phyloP scores from a whole-genome alignment of 176 grass and related monocot genomes.

The Phragmites australis region DNA sequence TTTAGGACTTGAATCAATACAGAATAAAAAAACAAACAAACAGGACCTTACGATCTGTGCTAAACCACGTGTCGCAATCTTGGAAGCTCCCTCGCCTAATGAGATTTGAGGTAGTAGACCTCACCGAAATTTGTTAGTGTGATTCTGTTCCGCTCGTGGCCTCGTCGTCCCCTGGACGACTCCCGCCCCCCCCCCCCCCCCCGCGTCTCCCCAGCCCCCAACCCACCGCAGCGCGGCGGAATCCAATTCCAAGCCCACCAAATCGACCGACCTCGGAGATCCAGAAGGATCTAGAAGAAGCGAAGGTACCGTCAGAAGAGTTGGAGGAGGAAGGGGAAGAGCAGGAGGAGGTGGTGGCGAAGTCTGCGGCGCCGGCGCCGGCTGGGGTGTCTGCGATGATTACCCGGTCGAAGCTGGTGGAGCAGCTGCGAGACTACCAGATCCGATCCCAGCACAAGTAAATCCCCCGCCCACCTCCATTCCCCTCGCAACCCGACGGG shows the following conservation, averaged over 20 bases:
- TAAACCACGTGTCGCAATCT: not conserved
- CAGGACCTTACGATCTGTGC: not conserved
- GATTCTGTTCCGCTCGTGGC: not conserved
- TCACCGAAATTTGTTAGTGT: not conserved
- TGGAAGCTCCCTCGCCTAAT: not conserved
- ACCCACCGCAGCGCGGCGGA: not conserved
- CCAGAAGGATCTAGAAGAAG: conserved; percentile 19
- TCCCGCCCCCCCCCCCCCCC: not conserved
- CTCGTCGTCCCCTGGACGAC: conserved; percentile 30
- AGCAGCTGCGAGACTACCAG: conserved; percentile 97
- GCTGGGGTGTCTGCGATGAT: conserved; percentile 69
- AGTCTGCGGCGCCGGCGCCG: conserved; percentile 33
- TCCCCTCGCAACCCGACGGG: not conserved
- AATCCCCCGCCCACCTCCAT: conserved; percentile 8
- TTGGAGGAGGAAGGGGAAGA: not conserved
- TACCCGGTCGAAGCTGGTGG: conserved; percentile 97
- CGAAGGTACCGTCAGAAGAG: not conserved
- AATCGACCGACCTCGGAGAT: conserved; percentile 24
- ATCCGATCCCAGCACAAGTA: conserved; percentile 99
- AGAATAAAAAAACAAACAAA: too few species aligned
- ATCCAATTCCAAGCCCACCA: conserved; percentile 20
- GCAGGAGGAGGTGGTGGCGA: conserved; percentile 22
- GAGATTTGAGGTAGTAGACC: not conserved
- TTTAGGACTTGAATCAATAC: too few species aligned
- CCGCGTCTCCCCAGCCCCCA: not conserved